Evolutionary conservation across 129 eudicot species (phyloP).

Genomic region (sunflower (Helianthus annuus)): HanXRQr2.0-SUNRISE NC_035440.2:165785411-165785910

Average conservation of each 20-base stretch:
- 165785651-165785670: conserved; percentile 24
- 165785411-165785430: too few species aligned
- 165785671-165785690: conserved; percentile 17
- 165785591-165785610: conserved; percentile 21
- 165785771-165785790: conserved; percentile 39
- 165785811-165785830: conserved; percentile 47
- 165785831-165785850: conserved; percentile 58
- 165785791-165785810: conserved; percentile 31
- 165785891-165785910: conserved; percentile 41
- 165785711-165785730: too few species aligned
- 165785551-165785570: conserved; percentile 20
- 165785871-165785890: conserved; percentile 35
- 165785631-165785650: conserved; percentile 13
- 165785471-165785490: neutral
- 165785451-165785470: neutral
- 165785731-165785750: conserved; percentile 21
- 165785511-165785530: too few species aligned
- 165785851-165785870: conserved; percentile 59
- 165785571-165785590: conserved; percentile 24
- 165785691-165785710: conserved; percentile 20
- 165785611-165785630: conserved; percentile 25
- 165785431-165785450: too few species aligned
- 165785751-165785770: conserved; percentile 39
- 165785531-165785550: neutral
- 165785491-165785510: too few species aligned